Evolutionary conservation across 371 early-diverging fungal species (phyloP), one percentile per base, ranked within the genome.

Genomic region (Lichtheimia hyalospora): DNA sequence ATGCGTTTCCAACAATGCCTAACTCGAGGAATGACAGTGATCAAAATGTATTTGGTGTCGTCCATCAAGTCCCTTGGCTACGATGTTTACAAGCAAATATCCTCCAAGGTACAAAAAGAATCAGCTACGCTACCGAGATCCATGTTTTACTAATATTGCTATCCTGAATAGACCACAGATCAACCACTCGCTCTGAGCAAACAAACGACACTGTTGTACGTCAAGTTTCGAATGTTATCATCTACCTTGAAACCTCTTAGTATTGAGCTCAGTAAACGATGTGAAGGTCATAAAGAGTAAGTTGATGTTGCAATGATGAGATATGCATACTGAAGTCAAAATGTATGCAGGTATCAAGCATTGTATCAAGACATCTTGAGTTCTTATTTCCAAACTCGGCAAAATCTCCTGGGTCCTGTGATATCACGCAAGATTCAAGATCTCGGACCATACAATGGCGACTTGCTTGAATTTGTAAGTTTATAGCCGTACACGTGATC

Each of bases 1-100:
- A 92, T 95, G 93, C 82, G 94, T 21, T 95, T 92, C 69, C 81
- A 91, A 21, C 94, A 94, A 66, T 94, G 95, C 69, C 86, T 95
- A 82, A 92, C 95, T 18, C 86, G 91, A 39, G 93, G 91, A 5
- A 86, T 96, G 73, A 88, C 95, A 6, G 71, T 95, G 14, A 90
- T 96, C 67, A 95, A 95, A 63, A 89, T 95, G 84, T 85, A 95
- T 59, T 85, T 90, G 28, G 86, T 91, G 18, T 81, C 77, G 16
- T 74, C 76, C 16, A 75, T 96, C 64, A 85, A 89, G 40, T 71
- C 72, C 13, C 63, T 93, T 34, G 81, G 81, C 1, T 70, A 77
- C 6, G 94, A 91, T 12, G 74, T 89, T 2, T 70, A 73, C 42
- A 83, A 84, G 53, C 80, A 82, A 57, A 58, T 68, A 8, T 66